Evolutionary conservation across 148 eudicot genomes (phyloP).

Genomic region (Dianthus caryophyllus): DNA sequence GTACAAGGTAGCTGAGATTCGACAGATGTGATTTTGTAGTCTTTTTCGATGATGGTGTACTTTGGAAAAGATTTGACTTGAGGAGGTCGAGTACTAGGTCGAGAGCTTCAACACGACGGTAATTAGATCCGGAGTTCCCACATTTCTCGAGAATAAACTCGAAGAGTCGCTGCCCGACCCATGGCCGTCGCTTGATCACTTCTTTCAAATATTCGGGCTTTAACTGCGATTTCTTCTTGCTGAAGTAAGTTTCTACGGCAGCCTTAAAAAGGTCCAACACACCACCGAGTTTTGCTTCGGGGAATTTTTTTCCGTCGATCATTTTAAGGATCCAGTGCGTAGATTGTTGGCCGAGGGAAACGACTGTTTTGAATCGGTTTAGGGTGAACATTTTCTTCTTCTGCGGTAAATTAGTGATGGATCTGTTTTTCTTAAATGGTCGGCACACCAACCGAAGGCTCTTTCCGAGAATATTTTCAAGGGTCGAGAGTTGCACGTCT

Average conservation of each 20-base stretch:
- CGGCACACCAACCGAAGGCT: constrained; percentile 69
- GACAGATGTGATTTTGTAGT: constrained; percentile 46
- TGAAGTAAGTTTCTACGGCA: constrained; percentile 51
- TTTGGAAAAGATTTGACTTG: constrained; percentile 39
- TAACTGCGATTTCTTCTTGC: constrained; percentile 66
- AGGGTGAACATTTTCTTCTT: constrained; percentile 61
- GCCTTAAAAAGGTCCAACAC: constrained; percentile 52
- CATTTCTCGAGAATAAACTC: constrained; percentile 66
- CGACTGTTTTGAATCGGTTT: constrained; percentile 61
- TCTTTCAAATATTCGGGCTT: constrained; percentile 76
- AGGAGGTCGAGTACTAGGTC: constrained; percentile 52
- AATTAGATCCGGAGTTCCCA: constrained; percentile 49
- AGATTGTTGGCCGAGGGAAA: constrained; percentile 68
- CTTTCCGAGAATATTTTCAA: constrained; percentile 68
- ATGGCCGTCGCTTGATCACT: constrained; percentile 67
- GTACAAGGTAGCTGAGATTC: constrained; percentile 41
- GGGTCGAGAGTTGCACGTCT: constrained; percentile 45
- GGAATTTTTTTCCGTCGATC: constrained; percentile 53
- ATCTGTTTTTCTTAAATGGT: constrained; percentile 72
- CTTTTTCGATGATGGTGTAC: constrained; percentile 29
- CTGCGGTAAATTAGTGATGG: constrained; percentile 43
- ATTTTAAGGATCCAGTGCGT: constrained; percentile 86
- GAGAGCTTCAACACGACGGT: constrained; percentile 74
- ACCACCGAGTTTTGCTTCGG: constrained; percentile 47
- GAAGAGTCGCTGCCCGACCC: constrained; percentile 69